Evolutionary conservation across 139 green algal genomes (phyloP), one percentile per base, ranked within the genome.

Genomic region (Micractinium sp.): DNA sequence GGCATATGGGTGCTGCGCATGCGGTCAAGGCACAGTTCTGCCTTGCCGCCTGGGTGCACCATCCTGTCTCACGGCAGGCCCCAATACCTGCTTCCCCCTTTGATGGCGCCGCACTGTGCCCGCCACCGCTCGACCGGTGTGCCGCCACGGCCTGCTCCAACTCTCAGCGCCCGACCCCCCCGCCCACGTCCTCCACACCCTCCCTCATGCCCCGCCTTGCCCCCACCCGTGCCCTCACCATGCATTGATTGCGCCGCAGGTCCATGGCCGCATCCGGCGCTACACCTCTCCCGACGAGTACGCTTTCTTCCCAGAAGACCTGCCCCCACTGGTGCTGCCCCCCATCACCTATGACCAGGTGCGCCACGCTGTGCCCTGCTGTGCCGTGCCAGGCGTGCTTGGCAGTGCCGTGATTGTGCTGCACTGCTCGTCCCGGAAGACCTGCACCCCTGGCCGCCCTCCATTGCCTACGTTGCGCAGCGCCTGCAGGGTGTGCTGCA

Each of bases 231-330:
- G 20, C 31, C 53, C 29, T 19, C 18, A 20, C 81, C 22, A 18
- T 36, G 33, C 9, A 9, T 56, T 56, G 7, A 56, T 56, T 56
- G 31, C 20, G 1, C 14, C 35, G 47, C 93, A 96, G 86, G 87
- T 99, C 39, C 96, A 99, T 85, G 98, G 94, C 69, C 95, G 91
- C 63, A 94, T 99, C 67, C 87, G 98, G 63, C 90, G 97, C 0
- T 99, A 98, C 93, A 99, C 98, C 22, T 96, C 91, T 74, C 97
- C 97, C 23, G 96, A 98, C 35, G 98, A 99, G 90, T 96, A 99
- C 81, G 92, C 98, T 7, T 99, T 99, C 93, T 99, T 97, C 89
- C 95, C 97, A 38, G 92, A 95, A 78, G 90, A 86, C 25, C 35
- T 96, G 71, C 94, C 96, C 3, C 78, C 88, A 3, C 92, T 95